Percentiles rank a stretch among this genome's conserved stretches.
phyloP scores from a whole-genome alignment of 441 rosid genomes.

The Hypseocharis bilobata region DNA sequence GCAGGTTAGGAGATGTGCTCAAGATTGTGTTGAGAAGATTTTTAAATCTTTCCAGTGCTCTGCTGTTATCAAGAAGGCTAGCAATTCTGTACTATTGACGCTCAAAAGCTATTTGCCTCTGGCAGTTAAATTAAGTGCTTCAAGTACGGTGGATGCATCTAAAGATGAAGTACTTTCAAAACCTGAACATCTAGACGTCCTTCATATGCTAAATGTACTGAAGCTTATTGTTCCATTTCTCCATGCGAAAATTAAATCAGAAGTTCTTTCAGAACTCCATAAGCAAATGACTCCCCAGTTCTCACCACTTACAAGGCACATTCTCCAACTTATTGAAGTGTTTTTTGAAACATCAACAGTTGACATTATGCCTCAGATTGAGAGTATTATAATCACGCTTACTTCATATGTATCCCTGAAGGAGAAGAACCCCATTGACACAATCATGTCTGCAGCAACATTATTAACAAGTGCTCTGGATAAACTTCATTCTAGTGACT shows the following conservation, averaged over 20 bases:
- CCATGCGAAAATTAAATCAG: slow-evolving; percentile 37
- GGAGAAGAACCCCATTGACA: slow-evolving; percentile 52
- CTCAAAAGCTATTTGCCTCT: slow-evolving; percentile 35
- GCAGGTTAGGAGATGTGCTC: slow-evolving; percentile 74
- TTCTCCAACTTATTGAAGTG: slow-evolving; percentile 48
- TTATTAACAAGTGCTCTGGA: slow-evolving; percentile 45
- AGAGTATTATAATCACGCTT: slow-evolving; percentile 43
- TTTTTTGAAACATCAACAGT: slow-evolving; percentile 38
- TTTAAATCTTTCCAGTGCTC: slow-evolving; percentile 41
- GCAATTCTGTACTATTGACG: slow-evolving; percentile 43
- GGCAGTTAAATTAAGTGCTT: slow-evolving; percentile 32
- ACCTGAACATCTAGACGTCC: slow-evolving; percentile 50
- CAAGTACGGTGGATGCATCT: slow-evolving; percentile 32
- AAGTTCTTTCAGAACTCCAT: slow-evolving; percentile 40
- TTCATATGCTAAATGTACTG: slow-evolving; percentile 62
- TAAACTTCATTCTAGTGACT: slow-evolving; percentile 35
- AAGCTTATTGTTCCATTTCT: slow-evolving; percentile 47
- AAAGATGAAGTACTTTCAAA: slow-evolving; percentile 34
- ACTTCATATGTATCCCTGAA: slow-evolving; percentile 43
- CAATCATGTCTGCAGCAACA: slow-evolving; percentile 42
- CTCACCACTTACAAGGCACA: slow-evolving; percentile 50
- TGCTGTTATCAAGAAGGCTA: slow-evolving; percentile 48
- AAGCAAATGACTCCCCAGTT: slow-evolving; percentile 45
- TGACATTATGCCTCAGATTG: slow-evolving; percentile 38
- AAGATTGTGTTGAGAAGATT: slow-evolving; percentile 58